These are phyloP conservation scores for Danielia reshetovae DNA, from an alignment of 805 yeast species.

Conservation along the genomic window DNA sequence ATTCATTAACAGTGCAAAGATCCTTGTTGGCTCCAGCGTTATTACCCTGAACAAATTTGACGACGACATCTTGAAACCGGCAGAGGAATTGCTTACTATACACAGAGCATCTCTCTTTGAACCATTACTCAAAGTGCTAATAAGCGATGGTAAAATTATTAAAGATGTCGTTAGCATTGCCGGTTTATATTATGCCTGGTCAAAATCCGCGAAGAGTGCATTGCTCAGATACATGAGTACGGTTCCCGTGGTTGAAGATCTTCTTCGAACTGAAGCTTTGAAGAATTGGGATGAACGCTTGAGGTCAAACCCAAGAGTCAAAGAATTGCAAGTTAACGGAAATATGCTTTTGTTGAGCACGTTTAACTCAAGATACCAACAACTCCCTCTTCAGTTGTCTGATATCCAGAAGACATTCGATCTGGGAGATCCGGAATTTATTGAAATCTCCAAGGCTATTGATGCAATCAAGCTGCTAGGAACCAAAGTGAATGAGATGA, in stretches of 20 bases:
- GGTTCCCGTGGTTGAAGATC: conserved; percentile 56
- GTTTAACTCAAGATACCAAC: conserved; percentile 41
- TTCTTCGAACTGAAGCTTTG: conserved; percentile 48
- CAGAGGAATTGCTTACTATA: conserved; percentile 49
- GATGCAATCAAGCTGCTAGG: conserved; percentile 54
- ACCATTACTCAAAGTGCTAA: conserved; percentile 55
- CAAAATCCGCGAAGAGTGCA: conserved; percentile 48
- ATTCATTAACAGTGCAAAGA: conserved; percentile 28
- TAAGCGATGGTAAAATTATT: conserved; percentile 63
- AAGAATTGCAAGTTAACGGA: conserved; percentile 39
- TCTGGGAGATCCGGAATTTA: conserved; percentile 47
- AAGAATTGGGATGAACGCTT: conserved; percentile 56
- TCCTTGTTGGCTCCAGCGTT: conserved; percentile 18
- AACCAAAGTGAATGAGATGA: conserved; percentile 55
- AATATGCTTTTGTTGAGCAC: conserved; percentile 38
- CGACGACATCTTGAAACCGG: conserved; percentile 54
- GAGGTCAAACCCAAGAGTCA: conserved; percentile 48
- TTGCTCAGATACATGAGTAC: conserved; percentile 58
- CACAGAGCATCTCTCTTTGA: conserved; percentile 53
- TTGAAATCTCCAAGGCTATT: conserved; percentile 49
- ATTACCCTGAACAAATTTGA: conserved; percentile 45
- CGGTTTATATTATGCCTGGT: conserved; percentile 63
- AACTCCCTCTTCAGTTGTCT: conserved; percentile 57
- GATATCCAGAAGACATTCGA: conserved; percentile 50
- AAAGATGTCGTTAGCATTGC: conserved; percentile 48